These are phyloP conservation scores for Tricholoma flavovirens DNA, from an alignment of 768 basidiomycete species.

Conservation along the genomic window DNA sequence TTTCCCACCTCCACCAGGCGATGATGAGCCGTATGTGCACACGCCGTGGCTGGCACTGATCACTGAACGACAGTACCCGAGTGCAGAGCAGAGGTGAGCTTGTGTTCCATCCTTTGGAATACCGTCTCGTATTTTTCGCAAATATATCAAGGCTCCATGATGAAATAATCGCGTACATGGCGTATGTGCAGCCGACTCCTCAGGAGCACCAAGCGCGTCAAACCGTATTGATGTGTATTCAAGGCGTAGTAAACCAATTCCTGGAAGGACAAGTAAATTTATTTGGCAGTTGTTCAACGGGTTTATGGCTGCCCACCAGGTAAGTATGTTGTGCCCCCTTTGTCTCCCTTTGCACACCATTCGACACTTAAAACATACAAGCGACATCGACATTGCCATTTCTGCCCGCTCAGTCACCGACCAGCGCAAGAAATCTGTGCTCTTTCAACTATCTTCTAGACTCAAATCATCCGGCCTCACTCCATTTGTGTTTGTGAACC, in stretches of 20 bases:
- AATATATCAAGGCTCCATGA: slow-evolving; percentile 45
- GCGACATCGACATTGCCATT: slow-evolving; percentile 27
- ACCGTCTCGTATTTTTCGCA: not conserved
- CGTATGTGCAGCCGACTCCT: slow-evolving; percentile 48
- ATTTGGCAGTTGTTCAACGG: slow-evolving; percentile 60
- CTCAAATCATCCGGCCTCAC: slow-evolving; percentile 42
- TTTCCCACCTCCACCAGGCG: not conserved
- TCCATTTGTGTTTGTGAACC: slow-evolving; percentile 25
- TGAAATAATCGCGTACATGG: slow-evolving; percentile 54
- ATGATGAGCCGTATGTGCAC: slow-evolving; percentile 2
- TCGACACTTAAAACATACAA: slow-evolving; percentile 17
- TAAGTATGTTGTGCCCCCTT: no score
- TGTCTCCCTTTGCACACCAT: not conserved
- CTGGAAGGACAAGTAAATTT: slow-evolving; percentile 40
- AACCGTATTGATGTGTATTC: slow-evolving; percentile 40
- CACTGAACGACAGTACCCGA: slow-evolving; percentile 10
- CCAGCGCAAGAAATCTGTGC: slow-evolving; percentile 27
- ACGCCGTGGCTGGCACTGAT: slow-evolving; percentile 16
- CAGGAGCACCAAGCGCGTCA: slow-evolving; percentile 45
- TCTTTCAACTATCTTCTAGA: slow-evolving; percentile 43
- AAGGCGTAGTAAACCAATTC: slow-evolving; percentile 42
- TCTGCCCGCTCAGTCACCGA: slow-evolving; percentile 24
- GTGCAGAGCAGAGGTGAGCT: slow-evolving; percentile 26
- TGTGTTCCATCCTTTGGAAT: not conserved
- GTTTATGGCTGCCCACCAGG: slow-evolving; percentile 58